Conservation (phyloP, 176 grass and related monocot species). For the Eremochloa ophiuroides region DNA sequence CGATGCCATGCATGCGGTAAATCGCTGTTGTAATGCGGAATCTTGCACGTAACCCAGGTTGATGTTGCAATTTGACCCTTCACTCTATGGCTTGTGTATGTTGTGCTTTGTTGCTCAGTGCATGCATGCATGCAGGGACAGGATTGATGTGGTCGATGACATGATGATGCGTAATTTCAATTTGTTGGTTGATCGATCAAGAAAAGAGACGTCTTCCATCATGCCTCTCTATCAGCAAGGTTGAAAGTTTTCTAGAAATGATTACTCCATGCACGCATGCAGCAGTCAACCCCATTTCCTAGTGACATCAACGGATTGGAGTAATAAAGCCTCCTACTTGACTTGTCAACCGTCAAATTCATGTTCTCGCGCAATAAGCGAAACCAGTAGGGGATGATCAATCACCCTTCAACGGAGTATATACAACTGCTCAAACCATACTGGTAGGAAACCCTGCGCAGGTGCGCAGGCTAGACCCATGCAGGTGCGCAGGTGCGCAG, state of each 20-base stretch:
- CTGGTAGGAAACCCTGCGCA: too few relatives aligned
- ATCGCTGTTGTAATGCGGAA: not conserved
- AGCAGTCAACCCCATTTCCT: not conserved
- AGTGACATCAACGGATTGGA: not conserved
- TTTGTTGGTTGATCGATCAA: not conserved
- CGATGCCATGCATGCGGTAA: not conserved
- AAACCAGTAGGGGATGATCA: too few relatives aligned
- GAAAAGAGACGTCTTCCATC: not conserved
- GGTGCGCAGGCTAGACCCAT: too few relatives aligned
- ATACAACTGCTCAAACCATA: too few relatives aligned
- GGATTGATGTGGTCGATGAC: not conserved
- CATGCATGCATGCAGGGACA: not conserved
- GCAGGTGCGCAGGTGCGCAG: too few relatives aligned
- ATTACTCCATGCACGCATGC: not conserved
- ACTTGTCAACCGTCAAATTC: not conserved
- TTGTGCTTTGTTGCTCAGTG: not conserved
- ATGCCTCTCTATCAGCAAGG: not conserved
- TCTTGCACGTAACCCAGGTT: not conserved
- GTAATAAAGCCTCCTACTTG: too few relatives aligned
- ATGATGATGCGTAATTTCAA: too few relatives aligned
- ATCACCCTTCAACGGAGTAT: too few relatives aligned
- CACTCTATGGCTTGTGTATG: not conserved
- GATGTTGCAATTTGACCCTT: not conserved
- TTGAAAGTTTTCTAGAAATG: not conserved
- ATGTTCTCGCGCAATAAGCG: not conserved